Base-by-base conservation (phyloP, 441 rosid species). In the Cnidoscolus chayamansa region DNA sequence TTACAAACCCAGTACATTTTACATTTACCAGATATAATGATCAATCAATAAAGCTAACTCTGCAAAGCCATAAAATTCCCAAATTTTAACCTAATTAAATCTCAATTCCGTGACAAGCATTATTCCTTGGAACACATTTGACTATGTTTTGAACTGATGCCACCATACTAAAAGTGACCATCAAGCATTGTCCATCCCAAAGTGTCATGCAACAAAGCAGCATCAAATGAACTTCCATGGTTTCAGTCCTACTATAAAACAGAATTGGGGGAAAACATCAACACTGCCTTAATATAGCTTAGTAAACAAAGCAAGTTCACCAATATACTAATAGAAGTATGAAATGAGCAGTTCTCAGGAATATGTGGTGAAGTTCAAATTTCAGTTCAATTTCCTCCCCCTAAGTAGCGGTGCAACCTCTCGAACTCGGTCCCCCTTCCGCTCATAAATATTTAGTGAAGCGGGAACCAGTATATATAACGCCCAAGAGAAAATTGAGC, bases 11-110 rank as follows among this genome's bases (percentile, higher is more conserved):
- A 63, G 25, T 11, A 17, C 11, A 60, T 19, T 48, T 50, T 55
- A 58, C 54, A 47, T 62, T n/a, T 6, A 35, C 57, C 51, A 63
- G 10, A 43, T 17, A 62, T 25, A 25, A 25, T 31, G 17, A 67
- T 11, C 19, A 45, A 10, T 2, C 15, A 74, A 71, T 66, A 72
- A 66, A 68, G 49, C 11, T 65, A 66, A 45, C 32, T 55, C 54
- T 20, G 60, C 35, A 74, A 3, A 25, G 45, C 37, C 16, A 25
- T 35, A 47, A 30, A 51, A 37, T 51, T 19, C 3, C 15, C 32
- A 47, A 13, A 35, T 30, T 56, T 5, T 12, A 48, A 67, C 58
- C 30, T 15, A 7, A 16, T 56, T 65, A 43, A 2, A 71, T 16
- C 55, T 53, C 17, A 15, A 57, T 31, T 8, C 13, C 47, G 45